These are phyloP conservation scores for Ocimum tenuiflorum DNA, from an alignment of 257 asterid genomes.

Conservation along the genomic window DNA sequence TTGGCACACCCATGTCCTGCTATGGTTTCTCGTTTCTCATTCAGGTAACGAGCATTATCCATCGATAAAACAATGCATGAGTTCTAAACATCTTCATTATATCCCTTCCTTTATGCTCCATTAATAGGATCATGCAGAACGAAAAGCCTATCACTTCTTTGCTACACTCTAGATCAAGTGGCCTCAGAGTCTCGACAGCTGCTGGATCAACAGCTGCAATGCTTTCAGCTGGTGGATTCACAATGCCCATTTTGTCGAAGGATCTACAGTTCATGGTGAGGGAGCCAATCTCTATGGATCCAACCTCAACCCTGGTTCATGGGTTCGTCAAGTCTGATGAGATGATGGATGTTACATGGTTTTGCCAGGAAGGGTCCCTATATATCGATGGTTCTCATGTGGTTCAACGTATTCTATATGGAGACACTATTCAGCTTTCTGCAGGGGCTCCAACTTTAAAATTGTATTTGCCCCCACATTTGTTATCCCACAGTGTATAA, in stretches of 20 bases:
- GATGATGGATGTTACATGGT: conserved; percentile 53
- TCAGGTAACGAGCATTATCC: conserved; percentile 35
- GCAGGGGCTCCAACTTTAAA: conserved; percentile 50
- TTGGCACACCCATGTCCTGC: conserved; percentile 74
- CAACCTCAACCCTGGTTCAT: conserved; percentile 29
- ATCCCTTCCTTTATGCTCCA: not conserved
- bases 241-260: conserved; percentile 53
- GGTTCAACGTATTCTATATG: conserved; percentile 40
- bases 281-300: conserved; percentile 56
- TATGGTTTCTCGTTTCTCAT: conserved; percentile 56
- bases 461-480: conserved; percentile 41
- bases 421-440: conserved; percentile 56
- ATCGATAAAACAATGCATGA: not conserved
- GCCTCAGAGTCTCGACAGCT: conserved; percentile 70
- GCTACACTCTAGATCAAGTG: conserved; percentile 66
- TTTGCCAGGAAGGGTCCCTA: conserved; percentile 48
- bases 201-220: conserved; percentile 86
- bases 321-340: conserved; percentile 43
- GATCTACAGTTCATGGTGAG: conserved; percentile 73
- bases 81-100: not conserved
- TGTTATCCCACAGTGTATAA: conserved; percentile 25
- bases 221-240: conserved; percentile 67
- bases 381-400: conserved; percentile 65
- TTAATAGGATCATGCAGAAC: conserved; percentile 32
- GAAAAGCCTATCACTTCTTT: conserved; percentile 32